Conservation (phyloP, 306 rosid genomes). For the Begonia masoniana region DNA sequence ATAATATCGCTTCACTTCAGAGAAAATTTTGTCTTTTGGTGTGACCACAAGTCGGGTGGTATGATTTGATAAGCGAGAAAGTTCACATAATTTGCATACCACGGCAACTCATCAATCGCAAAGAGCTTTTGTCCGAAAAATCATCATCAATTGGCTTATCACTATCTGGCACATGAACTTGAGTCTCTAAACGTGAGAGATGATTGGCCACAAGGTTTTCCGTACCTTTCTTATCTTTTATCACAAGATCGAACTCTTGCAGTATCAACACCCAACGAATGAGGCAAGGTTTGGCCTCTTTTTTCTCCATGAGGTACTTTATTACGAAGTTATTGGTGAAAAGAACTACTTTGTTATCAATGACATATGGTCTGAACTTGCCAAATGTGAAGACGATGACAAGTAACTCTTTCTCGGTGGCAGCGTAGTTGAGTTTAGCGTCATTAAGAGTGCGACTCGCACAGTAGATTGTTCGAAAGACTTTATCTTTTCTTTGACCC, state of each 20-base stretch:
- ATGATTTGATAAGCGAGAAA: too few relatives aligned
- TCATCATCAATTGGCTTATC: not conserved
- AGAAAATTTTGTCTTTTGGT: not conserved
- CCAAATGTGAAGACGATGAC: not conserved
- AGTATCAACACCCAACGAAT: not conserved
- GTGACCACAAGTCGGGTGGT: not conserved
- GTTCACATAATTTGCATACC: too few relatives aligned
- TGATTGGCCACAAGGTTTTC: not conserved
- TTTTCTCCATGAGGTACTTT: too few relatives aligned
- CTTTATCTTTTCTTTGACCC: too few relatives aligned
- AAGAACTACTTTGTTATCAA: not conserved
- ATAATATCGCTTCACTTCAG: too few relatives aligned
- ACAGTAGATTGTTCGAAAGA: too few relatives aligned
- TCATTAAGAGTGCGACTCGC: too few relatives aligned
- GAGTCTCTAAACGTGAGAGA: not conserved
- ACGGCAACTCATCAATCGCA: not conserved
- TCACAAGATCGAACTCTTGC: not conserved
- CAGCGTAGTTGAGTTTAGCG: too few relatives aligned
- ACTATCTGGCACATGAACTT: not conserved
- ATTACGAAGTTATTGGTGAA: not conserved
- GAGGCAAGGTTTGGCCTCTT: not conserved
- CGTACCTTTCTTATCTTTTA: not conserved
- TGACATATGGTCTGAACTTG: not conserved
- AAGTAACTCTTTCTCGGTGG: not conserved
- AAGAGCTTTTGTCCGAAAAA: not conserved